Evolutionary conservation across 768 basidiomycete genomes (phyloP), one percentile per base, ranked within the genome.

Genomic region (Saitozyma sp.): DNA sequence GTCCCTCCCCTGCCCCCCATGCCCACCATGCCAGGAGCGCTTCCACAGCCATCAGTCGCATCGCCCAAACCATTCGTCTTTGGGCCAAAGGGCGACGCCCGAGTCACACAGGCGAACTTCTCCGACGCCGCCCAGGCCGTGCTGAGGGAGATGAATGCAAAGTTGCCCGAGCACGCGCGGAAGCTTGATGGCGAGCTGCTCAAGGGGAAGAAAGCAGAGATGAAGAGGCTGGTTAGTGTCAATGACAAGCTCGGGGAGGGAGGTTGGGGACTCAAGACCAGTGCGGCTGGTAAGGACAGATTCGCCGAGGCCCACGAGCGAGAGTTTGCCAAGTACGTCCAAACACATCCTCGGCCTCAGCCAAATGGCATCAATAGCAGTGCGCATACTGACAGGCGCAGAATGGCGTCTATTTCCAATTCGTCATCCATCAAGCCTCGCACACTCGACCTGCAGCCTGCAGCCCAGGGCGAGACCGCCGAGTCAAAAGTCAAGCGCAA

Each of bases 291-390:
- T 20, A 57, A 59, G 37, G 71, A 72, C 56, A 63, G 77, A n/a
- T 78, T 64, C 57, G 75, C 74, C 5, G 64, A 70, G 10, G 70
- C 66, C 5, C 77, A 78, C 62, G 58, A 72, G 49, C 66, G 62
- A 43, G 72, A 77, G 50, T 78, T 78, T 54, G 67, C 73, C 11
- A 77, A 69, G 77, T 78, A 50, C 49, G 77, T 63, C 9, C 40
- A 16, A 9, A 17, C 19, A 17, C 11, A 11, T n/a, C 45, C 17
- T 19, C 39, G n/a, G 11, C 9, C 8, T 2, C 17, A 41, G 43
- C 5, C 41, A n/a, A 14, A 45, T 11, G 29, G 46, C 20, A 40
- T 43, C 20, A 9, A 29, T 52, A 20, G 38, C 51, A 19, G 2
- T 14, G 43, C 9, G 55, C 54, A 51, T 19, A 62, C 41, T 16